Percentiles rank a stretch among this genome's conserved stretches.
Evolutionary conservation across 2,329 filamentous ascomycete genomes (phyloP).

Genomic region (Scytalidium lignicola): DNA sequence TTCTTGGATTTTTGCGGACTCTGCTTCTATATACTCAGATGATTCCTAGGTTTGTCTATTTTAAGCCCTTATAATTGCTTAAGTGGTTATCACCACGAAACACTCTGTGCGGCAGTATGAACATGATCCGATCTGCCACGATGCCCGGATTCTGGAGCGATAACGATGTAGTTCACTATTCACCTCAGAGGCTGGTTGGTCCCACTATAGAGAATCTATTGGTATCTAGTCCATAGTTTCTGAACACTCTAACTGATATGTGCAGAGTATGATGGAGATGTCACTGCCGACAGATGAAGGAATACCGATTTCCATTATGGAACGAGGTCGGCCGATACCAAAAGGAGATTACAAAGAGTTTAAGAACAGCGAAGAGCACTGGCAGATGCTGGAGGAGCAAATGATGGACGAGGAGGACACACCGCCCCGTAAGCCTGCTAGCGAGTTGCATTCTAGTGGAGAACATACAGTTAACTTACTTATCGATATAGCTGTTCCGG

Average conservation of each 20-base stretch:
- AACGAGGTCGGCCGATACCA: background rate
- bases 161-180: background rate
- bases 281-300: background rate
- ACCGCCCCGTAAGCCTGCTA: background rate
- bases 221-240: too few relatives aligned
- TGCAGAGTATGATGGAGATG: background rate
- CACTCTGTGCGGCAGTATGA: too few relatives aligned
- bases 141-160: background rate
- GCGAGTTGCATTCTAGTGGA: background rate
- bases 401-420: background rate
- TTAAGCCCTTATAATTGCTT: too few relatives aligned
- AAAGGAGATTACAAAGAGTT: background rate
- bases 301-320: background rate
- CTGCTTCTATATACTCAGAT: too few relatives aligned
- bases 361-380: background rate
- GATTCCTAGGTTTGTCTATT: too few relatives aligned
- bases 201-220: too few relatives aligned
- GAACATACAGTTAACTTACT: background rate
- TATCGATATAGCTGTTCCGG: background rate
- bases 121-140: background rate
- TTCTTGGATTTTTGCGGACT: too few relatives aligned
- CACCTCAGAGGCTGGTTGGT: background rate
- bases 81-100: too few relatives aligned
- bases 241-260: too few relatives aligned
- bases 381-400: background rate